Percentiles rank a stretch among this genome's conserved stretches.
Conservation (phyloP, 306 rosid genomes). For the Prunus armeniaca region DNA sequence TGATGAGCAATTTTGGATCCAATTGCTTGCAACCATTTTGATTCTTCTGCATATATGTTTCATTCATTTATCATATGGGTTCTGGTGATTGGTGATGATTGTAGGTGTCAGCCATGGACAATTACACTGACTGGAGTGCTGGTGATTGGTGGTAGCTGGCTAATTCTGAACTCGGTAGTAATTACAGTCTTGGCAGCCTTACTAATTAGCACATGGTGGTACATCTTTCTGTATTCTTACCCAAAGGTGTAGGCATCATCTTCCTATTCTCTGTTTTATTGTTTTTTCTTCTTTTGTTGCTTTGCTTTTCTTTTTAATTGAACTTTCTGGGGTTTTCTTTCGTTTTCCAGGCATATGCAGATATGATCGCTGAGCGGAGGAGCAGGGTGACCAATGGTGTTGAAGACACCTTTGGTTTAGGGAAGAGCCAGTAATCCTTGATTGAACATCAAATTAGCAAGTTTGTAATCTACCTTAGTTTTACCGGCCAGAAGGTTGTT, state of each 20-base stretch:
- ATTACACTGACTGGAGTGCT: slow-evolving; percentile 42
- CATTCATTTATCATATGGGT: too few relatives aligned
- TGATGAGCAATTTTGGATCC: not conserved
- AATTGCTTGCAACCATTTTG: too few relatives aligned
- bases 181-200: slow-evolving; percentile 31
- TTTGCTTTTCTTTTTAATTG: not conserved
- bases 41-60: too few relatives aligned
- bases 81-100: not conserved
- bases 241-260: slow-evolving; percentile 58
- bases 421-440: slow-evolving; percentile 32
- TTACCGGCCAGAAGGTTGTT: not conserved
- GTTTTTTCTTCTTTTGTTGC: not conserved
- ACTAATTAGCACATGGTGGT: slow-evolving; percentile 77
- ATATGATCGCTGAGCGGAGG: slow-evolving; percentile 81
- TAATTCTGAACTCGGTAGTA: slow-evolving; percentile 44
- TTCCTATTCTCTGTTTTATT: not conserved
- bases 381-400: slow-evolving; percentile 61
- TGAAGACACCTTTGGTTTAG: slow-evolving; percentile 80
- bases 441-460: not conserved
- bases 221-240: slow-evolving; percentile 76
- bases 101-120: slow-evolving; percentile 67
- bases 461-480: not conserved
- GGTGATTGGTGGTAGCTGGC: slow-evolving; percentile 56
- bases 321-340: slow-evolving; percentile 3
- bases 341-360: slow-evolving; percentile 66